Evolutionary conservation across 192 early-diverging fungal genomes (phyloP).

Genomic region (Coemansia sp.): DNA sequence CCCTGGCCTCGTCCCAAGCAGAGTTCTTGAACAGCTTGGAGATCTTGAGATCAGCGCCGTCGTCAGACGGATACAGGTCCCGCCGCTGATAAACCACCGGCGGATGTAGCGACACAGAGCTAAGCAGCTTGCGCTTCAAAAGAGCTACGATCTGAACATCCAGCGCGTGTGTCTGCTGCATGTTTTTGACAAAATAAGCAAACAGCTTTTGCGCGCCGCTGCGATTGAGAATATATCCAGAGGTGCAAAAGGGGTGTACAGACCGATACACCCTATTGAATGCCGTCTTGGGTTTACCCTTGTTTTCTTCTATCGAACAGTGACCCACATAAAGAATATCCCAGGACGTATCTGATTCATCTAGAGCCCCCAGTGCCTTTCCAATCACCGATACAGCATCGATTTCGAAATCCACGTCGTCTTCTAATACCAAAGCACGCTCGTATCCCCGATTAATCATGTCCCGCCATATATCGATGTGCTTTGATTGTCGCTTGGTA

Average conservation of each 20-base stretch:
- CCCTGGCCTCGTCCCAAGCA: conserved; percentile 30
- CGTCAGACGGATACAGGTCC: conserved; percentile 45
- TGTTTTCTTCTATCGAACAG: conserved; percentile 45
- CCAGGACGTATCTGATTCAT: conserved; percentile 17
- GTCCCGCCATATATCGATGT: conserved; percentile 41
- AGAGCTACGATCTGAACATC: conserved; percentile 44
- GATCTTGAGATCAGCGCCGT: conserved; percentile 40
- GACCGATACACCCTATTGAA: conserved; percentile 11
- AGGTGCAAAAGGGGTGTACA: conserved; percentile 46
- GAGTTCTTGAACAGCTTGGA: conserved; percentile 19
- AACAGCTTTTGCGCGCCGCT: conserved; percentile 44
- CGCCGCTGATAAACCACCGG: conserved; percentile 48
- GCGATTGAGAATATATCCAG: conserved; percentile 40
- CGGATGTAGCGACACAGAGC: conserved; percentile 35
- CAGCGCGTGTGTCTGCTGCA: conserved; percentile 14
- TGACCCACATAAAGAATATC: conserved; percentile 49
- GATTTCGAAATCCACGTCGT: conserved; percentile 51
- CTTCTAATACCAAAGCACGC: conserved; percentile 43
- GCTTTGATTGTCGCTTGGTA: conserved; percentile 8
- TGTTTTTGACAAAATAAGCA: conserved; percentile 31
- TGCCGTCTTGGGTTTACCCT: background rate
- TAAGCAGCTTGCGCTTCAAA: conserved; percentile 27
- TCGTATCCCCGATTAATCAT: conserved; percentile 37
- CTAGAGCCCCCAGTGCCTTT: conserved; percentile 10
- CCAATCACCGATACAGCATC: conserved; percentile 13